phyloP scores from a whole-genome alignment of 768 basidiomycete species.

The Pleurotus giganteus region DNA sequence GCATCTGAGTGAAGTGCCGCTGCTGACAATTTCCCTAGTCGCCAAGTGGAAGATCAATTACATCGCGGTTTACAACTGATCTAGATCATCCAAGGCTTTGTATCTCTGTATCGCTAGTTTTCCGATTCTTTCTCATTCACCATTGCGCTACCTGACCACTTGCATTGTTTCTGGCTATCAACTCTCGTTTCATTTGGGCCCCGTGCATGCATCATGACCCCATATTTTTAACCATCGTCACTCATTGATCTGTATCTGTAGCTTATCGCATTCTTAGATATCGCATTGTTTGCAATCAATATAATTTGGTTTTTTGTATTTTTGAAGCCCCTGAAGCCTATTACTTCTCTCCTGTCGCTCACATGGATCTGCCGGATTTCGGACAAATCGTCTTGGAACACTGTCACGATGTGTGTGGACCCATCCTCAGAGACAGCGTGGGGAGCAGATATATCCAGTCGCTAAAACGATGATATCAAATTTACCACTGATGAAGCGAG shows the following conservation, averaged over 20 bases:
- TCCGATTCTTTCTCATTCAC: not conserved
- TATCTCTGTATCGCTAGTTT: not conserved
- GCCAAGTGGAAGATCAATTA: slow-evolving; percentile 47
- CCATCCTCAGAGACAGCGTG: too few species aligned
- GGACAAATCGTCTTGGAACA: too few species aligned
- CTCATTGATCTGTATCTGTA: not conserved
- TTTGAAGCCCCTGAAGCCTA: too few species aligned
- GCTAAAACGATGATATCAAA: too few species aligned
- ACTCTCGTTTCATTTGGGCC: slow-evolving; percentile 1
- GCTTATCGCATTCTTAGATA: not conserved
- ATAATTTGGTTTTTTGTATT: too few species aligned
- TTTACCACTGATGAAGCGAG: too few species aligned
- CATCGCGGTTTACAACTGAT: slow-evolving; percentile 37
- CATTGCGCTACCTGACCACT: not conserved
- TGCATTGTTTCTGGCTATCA: not conserved
- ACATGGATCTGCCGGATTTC: too few species aligned
- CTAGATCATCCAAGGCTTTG: too few species aligned
- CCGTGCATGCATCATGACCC: not conserved
- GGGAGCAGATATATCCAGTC: too few species aligned
- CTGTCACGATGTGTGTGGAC: too few species aligned
- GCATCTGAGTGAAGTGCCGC: not conserved
- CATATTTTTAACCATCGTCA: not conserved
- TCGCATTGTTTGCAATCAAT: too few species aligned
- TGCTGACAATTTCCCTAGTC: slow-evolving; percentile 21
- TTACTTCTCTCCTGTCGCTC: too few species aligned